Evolutionary conservation across 352 stramenopile species (phyloP), one percentile per base, ranked within the genome.

Genomic region (Globisporangium echinulatum): DNA sequence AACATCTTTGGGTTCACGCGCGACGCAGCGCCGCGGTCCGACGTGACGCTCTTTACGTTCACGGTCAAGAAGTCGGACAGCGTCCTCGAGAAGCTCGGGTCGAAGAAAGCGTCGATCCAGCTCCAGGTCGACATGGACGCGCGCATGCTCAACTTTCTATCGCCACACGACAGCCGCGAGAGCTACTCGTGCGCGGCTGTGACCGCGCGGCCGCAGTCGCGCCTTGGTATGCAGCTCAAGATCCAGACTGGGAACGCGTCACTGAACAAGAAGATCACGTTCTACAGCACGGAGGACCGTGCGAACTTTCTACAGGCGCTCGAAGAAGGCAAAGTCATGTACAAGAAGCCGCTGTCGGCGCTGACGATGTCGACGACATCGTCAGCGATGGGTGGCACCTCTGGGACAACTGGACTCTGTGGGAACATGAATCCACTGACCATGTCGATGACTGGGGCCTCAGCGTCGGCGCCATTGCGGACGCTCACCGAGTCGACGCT

Each of bases 11-110:
- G 85, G 5, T 79, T 93, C 53, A 77, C 64, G 38, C 72, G 74
- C 44, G 76, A 83, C 54, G 53, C 59, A 4, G 59, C 72, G 39
- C 78, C 72, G 1, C 66, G 74, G 11, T 88, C 74, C 0, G 79
- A 89, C n/a, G 76, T 89, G 49, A 90, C 85, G 68, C 73, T 90
- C 3, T 92, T 88, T 60, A 88, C 85, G 7, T 95, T 95, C 59
- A 93, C 85, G 19, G 85, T 93, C 55, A 88, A 88, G 62, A 95
- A 95, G 56, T 85, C 78, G 7, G 85, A 95, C 68, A 90, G 74
- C 49, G 74, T 95, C 52, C 59, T 95, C 17, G 80, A 92, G 64
- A 90, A 91, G 52, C 63, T 93, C 6, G 81, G 82, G 17, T 90
- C 78, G 64, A 92, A 92, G 61, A 85, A 87, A 38, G 77, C 85